A percentile compares a stretch with the other conserved stretches of the same genome.
phyloP scores from a whole-genome alignment of 306 rosid species.

The Casuarina equisetifolia region DNA sequence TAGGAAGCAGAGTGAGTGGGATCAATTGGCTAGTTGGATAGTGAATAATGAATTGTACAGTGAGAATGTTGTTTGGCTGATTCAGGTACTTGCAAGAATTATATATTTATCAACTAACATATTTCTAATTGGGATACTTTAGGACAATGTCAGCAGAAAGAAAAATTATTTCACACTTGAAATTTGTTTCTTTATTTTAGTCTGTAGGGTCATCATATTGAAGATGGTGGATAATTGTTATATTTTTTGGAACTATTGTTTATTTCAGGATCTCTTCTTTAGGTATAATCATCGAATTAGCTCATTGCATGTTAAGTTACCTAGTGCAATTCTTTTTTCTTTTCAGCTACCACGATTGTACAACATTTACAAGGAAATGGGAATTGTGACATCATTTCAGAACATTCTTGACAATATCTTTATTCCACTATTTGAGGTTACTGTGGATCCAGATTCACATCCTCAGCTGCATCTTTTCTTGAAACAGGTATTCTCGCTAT shows the following conservation, averaged over 20 bases:
- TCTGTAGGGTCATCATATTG: background rate
- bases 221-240: background rate
- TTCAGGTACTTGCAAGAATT: constrained; percentile 65
- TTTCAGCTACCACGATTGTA: constrained; percentile 91
- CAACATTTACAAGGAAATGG: constrained; percentile 96
- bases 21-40: constrained; percentile 98
- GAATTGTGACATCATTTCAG: constrained; percentile 94
- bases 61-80: constrained; percentile 95
- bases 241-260: constrained; percentile 5
- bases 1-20: constrained; percentile 99
- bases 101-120: background rate
- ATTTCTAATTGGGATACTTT: background rate
- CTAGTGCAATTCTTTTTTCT: constrained; percentile 18
- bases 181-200: background rate
- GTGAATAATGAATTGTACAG: constrained; percentile 93
- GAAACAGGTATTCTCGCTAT: constrained; percentile 62
- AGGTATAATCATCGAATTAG: background rate
- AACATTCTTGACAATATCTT: constrained; percentile 97
- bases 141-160: background rate
- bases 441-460: constrained; percentile 96
- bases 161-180: background rate
- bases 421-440: constrained; percentile 90
- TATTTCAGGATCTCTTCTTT: constrained; percentile 12
- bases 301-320: background rate
- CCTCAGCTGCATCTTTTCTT: constrained; percentile 95